Conservation (phyloP, 768 basidiomycete species). For the Suillus fuscotomentosus region DNA sequence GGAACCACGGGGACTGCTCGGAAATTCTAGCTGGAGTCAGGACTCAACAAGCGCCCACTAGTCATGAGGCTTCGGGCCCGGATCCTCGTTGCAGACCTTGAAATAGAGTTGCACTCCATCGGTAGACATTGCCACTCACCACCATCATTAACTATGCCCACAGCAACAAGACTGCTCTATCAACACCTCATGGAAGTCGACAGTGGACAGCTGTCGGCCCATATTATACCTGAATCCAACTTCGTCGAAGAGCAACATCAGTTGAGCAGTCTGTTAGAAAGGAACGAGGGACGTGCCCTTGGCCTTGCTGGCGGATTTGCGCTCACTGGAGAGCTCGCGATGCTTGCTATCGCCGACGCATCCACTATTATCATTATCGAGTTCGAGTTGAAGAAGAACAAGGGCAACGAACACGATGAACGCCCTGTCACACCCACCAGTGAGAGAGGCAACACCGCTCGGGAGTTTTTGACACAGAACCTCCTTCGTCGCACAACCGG, state of each 20-base stretch:
- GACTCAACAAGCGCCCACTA: neutral
- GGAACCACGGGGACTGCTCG: neutral
- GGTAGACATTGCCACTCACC: neutral
- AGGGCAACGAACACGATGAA: slow-evolving; percentile 33
- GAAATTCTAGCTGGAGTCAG: neutral
- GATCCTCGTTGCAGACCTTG: neutral
- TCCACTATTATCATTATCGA: slow-evolving; percentile 26
- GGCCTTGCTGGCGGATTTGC: slow-evolving; percentile 27
- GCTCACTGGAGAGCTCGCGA: slow-evolving; percentile 19
- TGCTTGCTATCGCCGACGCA: slow-evolving; percentile 28
- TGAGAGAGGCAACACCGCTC: slow-evolving; percentile 12
- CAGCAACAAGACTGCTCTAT: slow-evolving; percentile 17
- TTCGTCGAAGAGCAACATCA: slow-evolving; percentile 22
- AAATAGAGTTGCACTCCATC: neutral
- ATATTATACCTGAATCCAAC: slow-evolving; percentile 16
- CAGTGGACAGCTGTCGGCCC: slow-evolving; percentile 17
- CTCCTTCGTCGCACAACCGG: slow-evolving; percentile 28
- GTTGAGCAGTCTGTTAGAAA: slow-evolving; percentile 22
- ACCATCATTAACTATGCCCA: slow-evolving; percentile 9
- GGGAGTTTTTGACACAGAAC: slow-evolving; percentile 27
- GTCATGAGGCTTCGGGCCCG: neutral
- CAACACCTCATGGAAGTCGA: slow-evolving; percentile 28
- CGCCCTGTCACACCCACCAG: slow-evolving; percentile 16
- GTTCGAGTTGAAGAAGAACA: slow-evolving; percentile 18
- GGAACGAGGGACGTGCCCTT: slow-evolving; percentile 32